Conservation (phyloP, 2,329 filamentous ascomycete genomes). For the Ascochyta pisi region DNA sequence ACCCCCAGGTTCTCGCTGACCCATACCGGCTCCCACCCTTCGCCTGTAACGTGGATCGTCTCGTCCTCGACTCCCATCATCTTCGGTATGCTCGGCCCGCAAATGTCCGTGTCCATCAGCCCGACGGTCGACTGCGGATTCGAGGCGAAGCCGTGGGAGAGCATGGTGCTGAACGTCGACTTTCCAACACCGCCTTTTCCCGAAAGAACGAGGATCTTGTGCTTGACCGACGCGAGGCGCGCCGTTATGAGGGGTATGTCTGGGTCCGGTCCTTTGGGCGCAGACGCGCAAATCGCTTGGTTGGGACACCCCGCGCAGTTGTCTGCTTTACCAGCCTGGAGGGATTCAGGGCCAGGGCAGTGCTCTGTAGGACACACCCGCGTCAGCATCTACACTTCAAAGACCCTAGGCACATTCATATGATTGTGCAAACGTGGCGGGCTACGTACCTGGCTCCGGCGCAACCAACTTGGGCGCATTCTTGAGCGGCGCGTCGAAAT, state of each 20-base stretch:
- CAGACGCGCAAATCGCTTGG: slow-evolving; percentile 91
- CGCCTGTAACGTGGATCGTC: slow-evolving; percentile 87
- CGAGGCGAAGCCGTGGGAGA: slow-evolving; percentile 86
- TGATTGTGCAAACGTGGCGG: slow-evolving; percentile 14
- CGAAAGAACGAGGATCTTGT: slow-evolving; percentile 91
- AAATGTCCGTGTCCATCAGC: slow-evolving; percentile 98
- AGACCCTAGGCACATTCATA: too few species aligned
- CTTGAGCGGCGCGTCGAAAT: slow-evolving; percentile 78
- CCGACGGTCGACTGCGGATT: slow-evolving; percentile 82
- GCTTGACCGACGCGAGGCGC: slow-evolving; percentile 79
- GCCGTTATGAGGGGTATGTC: slow-evolving; percentile 89
- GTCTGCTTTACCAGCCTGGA: slow-evolving; percentile 71
- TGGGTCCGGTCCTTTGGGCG: slow-evolving; percentile 93
- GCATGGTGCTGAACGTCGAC: slow-evolving; percentile 87
- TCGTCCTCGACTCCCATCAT: slow-evolving; percentile 98
- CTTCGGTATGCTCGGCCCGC: slow-evolving; percentile 93
- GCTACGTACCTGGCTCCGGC: slow-evolving; percentile 74
- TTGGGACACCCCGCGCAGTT: slow-evolving; percentile 96
- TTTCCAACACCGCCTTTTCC: slow-evolving; percentile 98
- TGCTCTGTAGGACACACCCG: slow-evolving; percentile 65
- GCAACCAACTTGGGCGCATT: slow-evolving; percentile 85
- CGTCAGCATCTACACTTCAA: slow-evolving; percentile 44
- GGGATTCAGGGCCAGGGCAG: slow-evolving; percentile 88
- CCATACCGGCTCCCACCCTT: slow-evolving; percentile 95
- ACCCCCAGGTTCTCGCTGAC: slow-evolving; percentile 91